A percentile compares a stretch with the other conserved stretches of the same genome.
phyloP scores from a whole-genome alignment of 345 rosid genomes.

The Dipteronia dyeriana region DNA sequence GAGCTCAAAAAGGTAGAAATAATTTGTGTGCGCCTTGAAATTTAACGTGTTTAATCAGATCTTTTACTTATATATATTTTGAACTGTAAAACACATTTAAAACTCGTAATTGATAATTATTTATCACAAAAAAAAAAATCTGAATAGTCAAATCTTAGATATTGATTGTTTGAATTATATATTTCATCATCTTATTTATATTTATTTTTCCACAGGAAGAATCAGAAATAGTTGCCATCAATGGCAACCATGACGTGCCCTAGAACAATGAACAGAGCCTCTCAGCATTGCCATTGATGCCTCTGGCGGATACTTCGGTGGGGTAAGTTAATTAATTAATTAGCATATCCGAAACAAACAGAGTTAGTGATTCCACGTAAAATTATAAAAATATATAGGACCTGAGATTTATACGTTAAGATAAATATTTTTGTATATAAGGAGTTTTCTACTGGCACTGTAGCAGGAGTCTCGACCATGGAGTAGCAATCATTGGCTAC shows the following conservation, averaged over 20 bases:
- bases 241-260: conserved; percentile 57
- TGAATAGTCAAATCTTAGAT: neutral
- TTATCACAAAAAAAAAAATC: no score
- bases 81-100: no score
- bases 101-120: no score
- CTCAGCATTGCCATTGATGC: conserved; percentile 63
- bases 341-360: no score
- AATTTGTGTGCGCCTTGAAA: no score
- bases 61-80: no score
- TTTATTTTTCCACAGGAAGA: conserved; percentile 33
- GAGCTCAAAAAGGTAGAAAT: no score
- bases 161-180: neutral
- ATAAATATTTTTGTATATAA: conserved; percentile 36
- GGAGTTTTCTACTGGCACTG: conserved; percentile 77
- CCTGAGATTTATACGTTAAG: no score
- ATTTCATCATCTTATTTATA: no score
- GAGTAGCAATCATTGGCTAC: conserved; percentile 81
- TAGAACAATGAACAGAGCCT: conserved; percentile 46
- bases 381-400: neutral
- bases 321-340: conserved; percentile 33
- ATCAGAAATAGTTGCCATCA: conserved; percentile 41
- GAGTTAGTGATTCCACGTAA: neutral
- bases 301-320: conserved; percentile 55
- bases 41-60: no score
- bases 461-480: conserved; percentile 65